Conservation (phyloP, 805 yeast species). For the Candida morakotiae region DNA sequence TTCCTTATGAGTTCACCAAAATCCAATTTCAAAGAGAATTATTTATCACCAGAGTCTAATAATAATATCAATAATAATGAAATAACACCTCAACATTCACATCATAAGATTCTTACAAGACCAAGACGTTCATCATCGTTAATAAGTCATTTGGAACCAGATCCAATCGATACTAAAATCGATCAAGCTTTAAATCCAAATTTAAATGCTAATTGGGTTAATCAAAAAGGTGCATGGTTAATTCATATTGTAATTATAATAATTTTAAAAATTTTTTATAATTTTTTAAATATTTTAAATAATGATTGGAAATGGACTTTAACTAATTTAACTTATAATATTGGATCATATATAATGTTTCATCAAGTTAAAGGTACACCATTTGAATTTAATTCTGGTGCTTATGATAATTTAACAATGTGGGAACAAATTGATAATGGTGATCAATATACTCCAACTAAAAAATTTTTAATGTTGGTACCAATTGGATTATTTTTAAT, state of each 20-base stretch:
- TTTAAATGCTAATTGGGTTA: constrained; percentile 94
- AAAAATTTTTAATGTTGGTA: constrained; percentile 88
- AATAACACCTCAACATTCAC: constrained; percentile 23
- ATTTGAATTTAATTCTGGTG: constrained; percentile 94
- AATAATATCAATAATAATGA: too few relatives aligned
- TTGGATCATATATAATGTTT: constrained; percentile 93
- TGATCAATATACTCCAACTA: constrained; percentile 94
- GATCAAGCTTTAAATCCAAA: constrained; percentile 89
- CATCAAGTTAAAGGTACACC: constrained; percentile 97
- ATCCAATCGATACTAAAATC: constrained; percentile 83
- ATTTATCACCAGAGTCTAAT: too few relatives aligned
- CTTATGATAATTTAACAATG: constrained; percentile 93
- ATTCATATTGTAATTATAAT: constrained; percentile 82
- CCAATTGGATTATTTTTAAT: constrained; percentile 84
- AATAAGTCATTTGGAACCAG: constrained; percentile 89
- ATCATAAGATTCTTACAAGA: constrained; percentile 24
- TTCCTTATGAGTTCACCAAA: too few relatives aligned
- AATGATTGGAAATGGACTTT: constrained; percentile 90
- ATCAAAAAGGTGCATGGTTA: constrained; percentile 94
- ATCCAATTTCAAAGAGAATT: too few relatives aligned
- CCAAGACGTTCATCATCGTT: constrained; percentile 80
- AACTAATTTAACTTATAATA: constrained; percentile 84
- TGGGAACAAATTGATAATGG: constrained; percentile 98
- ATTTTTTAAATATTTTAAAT: constrained; percentile 74
- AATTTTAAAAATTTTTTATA: constrained; percentile 70